A percentile compares a stretch with the other conserved stretches of the same genome.
Evolutionary conservation across 139 green algal species (phyloP).

Genomic region (Coccomyxa sp.): DNA sequence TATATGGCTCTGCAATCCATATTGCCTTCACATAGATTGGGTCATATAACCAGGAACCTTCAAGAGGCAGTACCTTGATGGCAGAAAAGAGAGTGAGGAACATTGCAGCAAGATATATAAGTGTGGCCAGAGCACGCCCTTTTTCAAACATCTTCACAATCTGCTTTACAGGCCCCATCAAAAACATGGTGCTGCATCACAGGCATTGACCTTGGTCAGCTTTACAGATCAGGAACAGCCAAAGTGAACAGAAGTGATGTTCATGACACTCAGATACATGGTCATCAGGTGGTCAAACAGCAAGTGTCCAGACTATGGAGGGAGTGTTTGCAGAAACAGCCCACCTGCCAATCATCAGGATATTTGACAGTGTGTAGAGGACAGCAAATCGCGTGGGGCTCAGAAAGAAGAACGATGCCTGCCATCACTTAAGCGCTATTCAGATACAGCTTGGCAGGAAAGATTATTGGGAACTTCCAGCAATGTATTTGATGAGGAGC

Average conservation of each 20-base stretch:
- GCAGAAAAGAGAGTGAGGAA: constrained; percentile 47
- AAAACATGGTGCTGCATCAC: constrained; percentile 39
- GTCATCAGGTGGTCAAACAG: no score
- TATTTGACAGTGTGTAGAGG: constrained; percentile 34
- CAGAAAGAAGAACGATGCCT: constrained; percentile 53
- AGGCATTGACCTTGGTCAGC: constrained; percentile 1
- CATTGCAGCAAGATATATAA: constrained; percentile 55
- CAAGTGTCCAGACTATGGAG: no score
- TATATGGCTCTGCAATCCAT: background rate
- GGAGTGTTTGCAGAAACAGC: background rate
- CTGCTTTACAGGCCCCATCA: constrained; percentile 56
- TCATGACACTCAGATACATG: no score
- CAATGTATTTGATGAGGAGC: no score
- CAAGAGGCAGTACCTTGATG: constrained; percentile 23
- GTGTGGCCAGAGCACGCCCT: constrained; percentile 41
- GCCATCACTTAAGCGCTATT: background rate
- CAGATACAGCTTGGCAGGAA: background rate
- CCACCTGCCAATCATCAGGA: constrained; percentile 33
- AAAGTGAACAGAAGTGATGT: background rate
- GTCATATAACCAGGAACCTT: background rate
- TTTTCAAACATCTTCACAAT: constrained; percentile 66
- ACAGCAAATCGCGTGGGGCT: constrained; percentile 43
- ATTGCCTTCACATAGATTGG: background rate
- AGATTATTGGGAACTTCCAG: background rate
- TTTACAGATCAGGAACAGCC: constrained; percentile 5